Base-by-base conservation (phyloP, 1,139 yeast genomes). In the Zygosaccharomyces sapae region DNA sequence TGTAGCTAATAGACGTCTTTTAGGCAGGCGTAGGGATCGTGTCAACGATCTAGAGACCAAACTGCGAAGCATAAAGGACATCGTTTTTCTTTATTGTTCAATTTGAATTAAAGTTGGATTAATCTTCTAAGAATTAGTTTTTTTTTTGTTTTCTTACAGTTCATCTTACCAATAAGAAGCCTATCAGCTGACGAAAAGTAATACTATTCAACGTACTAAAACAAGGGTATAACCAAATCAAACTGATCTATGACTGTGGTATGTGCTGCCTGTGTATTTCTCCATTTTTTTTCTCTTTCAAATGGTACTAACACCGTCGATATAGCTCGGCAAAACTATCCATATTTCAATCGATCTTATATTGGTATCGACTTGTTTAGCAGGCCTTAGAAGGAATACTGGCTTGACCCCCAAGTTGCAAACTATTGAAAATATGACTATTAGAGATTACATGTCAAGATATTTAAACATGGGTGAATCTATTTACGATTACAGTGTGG, bases 401-500 rank as follows among this genome's bases (percentile, higher is more conserved):
- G 97, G 97, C 0, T 72, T 90, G 38, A 77, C 88, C 1, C 73
- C 75, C 31, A 74, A 74, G 53, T 47, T 70, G 8, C 69, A 70
- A 9, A 41, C 61, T 1, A 54, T 73, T 3, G 68, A 68, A 12
- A 71, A 73, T 47, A 65, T 79, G 43, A 84, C 82, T 34, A 70
- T 83, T 9, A 76, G 76, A 59, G 73, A 76, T 38, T 83, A 84
- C 59, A 71, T 83, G 13, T 70, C 71, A 31, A 83, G 80, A 60
- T 92, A 88, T 63, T 75, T 92, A 55, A 85, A 81, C 48, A 67
- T 83, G 30, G 98, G 98, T n/a, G 98, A 92, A 61, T 79, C 81
- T 66, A 71, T 86, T 4, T 81, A 84, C 58, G 96, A 89, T 62
- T 76, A 79, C 49, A 72, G 86, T 33, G 83, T 85, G 10, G 86